Conservation (phyloP, 306 rosid species). For the Medicago truncatula region MtrunA17r5.0-ANR NC_053042.1:24894501-24895000, state of each 20-base stretch:
- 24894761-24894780: not conserved
- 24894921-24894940: conserved; percentile 2
- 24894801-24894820: not conserved
- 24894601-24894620: not conserved
- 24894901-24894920: conserved; percentile 6
- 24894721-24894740: conserved; percentile 14
- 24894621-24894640: not conserved
- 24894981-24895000: not conserved
- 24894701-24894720: not conserved
- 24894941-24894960: not conserved
- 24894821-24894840: conserved; percentile 21
- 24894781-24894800: conserved; percentile 15
- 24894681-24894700: not conserved
- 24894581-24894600: conserved; percentile 9
- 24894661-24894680: conserved; percentile 6
- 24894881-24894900: not conserved
- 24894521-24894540: conserved; percentile 85
- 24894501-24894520: conserved; percentile 78
- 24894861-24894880: too few relatives aligned
- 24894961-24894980: not conserved
- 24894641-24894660: not conserved
- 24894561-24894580: conserved; percentile 23
- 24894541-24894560: conserved; percentile 74
- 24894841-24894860: conserved; percentile 5
- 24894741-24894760: not conserved